Evolutionary conservation across 1,284 basidiomycete species (phyloP).

Genomic region (Ustilago tritici): DNA sequence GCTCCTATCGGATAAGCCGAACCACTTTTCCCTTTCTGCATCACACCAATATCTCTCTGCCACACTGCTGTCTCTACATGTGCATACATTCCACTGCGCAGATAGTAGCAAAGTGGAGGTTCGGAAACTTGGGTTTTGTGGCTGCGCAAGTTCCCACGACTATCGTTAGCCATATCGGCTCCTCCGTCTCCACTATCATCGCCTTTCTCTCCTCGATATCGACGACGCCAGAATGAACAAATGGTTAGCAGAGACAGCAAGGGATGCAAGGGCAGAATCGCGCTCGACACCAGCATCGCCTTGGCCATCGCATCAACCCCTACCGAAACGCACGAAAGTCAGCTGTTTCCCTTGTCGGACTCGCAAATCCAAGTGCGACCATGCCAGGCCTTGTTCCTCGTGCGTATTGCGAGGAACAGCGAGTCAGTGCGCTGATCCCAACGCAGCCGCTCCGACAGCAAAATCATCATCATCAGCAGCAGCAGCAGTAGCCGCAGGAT

Average conservation of each 20-base stretch:
- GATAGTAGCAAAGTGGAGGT: too few relatives aligned
- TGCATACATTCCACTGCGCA: too few relatives aligned
- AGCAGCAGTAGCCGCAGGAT: not conserved
- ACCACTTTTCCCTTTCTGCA: too few relatives aligned
- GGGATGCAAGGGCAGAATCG: conserved; percentile 4
- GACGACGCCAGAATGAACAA: not conserved
- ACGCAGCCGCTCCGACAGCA: conserved; percentile 6
- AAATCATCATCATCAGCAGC: not conserved
- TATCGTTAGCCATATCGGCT: not conserved
- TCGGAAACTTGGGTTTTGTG: too few relatives aligned
- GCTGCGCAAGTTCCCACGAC: too few relatives aligned
- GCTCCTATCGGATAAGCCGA: not conserved
- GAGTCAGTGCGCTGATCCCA: conserved; percentile 28
- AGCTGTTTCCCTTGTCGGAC: conserved; percentile 39
- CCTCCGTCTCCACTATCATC: not conserved
- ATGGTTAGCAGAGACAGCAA: not conserved
- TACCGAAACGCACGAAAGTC: conserved; percentile 34
- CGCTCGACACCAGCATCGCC: conserved; percentile 14
- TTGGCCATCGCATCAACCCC: conserved; percentile 12
- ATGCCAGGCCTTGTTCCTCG: conserved; percentile 41
- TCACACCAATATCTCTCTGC: not conserved
- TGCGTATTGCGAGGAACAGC: conserved; percentile 36
- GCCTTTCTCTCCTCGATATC: too few relatives aligned
- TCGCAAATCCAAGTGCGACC: conserved; percentile 48
- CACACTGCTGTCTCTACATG: not conserved